Evolutionary conservation across 208 protist species (phyloP), one percentile per base, ranked within the genome.

Genomic region (Tritrichomonas foetus): DNA sequence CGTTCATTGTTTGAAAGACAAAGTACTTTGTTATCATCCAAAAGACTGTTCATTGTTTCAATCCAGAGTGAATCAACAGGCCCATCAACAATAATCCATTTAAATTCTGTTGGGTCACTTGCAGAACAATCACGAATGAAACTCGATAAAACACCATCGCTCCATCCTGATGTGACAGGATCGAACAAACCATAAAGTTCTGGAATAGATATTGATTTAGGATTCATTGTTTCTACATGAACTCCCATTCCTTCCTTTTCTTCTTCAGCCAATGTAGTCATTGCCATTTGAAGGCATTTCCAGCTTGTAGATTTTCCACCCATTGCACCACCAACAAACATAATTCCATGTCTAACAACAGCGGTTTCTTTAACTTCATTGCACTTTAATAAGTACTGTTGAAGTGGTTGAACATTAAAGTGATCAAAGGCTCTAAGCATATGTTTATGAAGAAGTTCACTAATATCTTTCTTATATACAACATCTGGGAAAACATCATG

Each of bases 51-150:
- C 98, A 99, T 98, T 95, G 96, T 98, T 95, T 99, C 98, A 96
- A 99, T 99, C 98, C 98, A 99, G 30, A 99, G 94, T 5, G 98
- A 97, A 94, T 99, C 98, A 36, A 99, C 98, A 39, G 98, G 98
- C n/a, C 98, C 98, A 96, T 99, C 98, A 95, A 99, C 99, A 25
- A 99, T 97, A 93, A 99, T 97, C 97, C 97, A 99, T 82, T 99
- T 94, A 64, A 93, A 94, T 22, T 95, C 94, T 3, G 93, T 66
- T 94, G 93, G 13, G 30, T 96, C 97, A 47, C 96, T 95, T 66
- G 96, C 95, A 66, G 97, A 97, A 92, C 98, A 96, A 55, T 96
- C 96, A 80, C 98, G 96, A 75, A 98, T 97, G 93, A 97, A 95
- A 47, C 95, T 94, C 47, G 95, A 95, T 36, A 96, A 93, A 47